Conservation (phyloP, 495 filamentous ascomycete genomes). For the Baudoinia panamericana region DNA sequence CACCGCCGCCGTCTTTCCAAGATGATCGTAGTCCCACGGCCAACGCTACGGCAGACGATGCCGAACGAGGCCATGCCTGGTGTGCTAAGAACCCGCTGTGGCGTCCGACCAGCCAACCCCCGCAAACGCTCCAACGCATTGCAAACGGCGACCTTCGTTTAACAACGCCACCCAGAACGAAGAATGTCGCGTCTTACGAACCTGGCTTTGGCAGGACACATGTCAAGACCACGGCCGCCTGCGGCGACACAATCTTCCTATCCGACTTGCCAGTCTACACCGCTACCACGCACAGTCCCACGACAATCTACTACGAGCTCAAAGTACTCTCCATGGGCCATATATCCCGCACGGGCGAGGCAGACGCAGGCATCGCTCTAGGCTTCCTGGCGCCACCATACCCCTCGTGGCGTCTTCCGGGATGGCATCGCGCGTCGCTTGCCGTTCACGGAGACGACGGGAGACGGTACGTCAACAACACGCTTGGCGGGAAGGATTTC, state of each 20-base stretch:
- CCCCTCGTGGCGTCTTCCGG: conserved; percentile 74
- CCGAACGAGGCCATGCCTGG: conserved; percentile 61
- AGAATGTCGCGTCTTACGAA: conserved; percentile 30
- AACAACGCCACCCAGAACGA: conserved; percentile 36
- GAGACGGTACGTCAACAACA: conserved; percentile 73
- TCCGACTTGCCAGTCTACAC: conserved; percentile 67
- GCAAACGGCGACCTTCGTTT: conserved; percentile 35
- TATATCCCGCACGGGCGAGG: conserved; percentile 21
- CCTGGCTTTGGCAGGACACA: conserved; percentile 36
- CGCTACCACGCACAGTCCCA: conserved; percentile 39
- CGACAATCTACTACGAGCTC: conserved; percentile 72
- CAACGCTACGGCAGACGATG: conserved; percentile 59
- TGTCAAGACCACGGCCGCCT: conserved; percentile 20
- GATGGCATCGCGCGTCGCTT: conserved; percentile 79
- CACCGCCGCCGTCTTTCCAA: conserved; percentile 64
- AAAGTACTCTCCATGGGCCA: conserved; percentile 36
- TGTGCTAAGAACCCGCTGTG: conserved; percentile 51
- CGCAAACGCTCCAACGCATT: conserved; percentile 34
- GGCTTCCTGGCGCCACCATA: conserved; percentile 75
- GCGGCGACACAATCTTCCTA: conserved; percentile 44
- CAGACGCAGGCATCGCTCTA: conserved; percentile 54
- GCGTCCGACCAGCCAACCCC: conserved; percentile 35
- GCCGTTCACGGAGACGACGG: conserved; percentile 88
- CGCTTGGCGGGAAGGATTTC: conserved; percentile 69
- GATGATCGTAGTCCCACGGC: conserved; percentile 54